Evolutionary conservation across 2,329 filamentous ascomycete genomes (phyloP), one percentile per base, ranked within the genome.

Genomic region (Albophoma yamanashiensis): DNA sequence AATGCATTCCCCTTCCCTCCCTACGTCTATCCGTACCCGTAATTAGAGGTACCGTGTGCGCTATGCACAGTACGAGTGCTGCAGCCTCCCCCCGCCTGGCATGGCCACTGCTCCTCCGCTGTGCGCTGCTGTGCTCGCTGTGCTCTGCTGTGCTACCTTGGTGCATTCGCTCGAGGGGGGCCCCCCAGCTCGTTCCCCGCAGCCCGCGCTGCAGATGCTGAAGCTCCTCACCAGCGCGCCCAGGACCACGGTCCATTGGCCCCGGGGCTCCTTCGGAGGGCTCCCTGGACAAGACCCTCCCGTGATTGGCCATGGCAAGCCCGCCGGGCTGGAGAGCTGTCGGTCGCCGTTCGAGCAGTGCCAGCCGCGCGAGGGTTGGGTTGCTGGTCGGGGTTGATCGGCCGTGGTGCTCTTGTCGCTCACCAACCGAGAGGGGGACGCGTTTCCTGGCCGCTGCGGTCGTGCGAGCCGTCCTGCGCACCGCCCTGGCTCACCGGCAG

Each of bases 131-230:
- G 22, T 47, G 43, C 43, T 25, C 14, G 47, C 17, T 31, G 25
- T 2, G 45, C 22, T 27, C 22, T 43, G 45, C 22, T 27, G 45
- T 43, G 43, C n/a, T 47, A 25, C n/a, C 3, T 12, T 12, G 8
- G 47, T 5, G 27, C 27, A 3, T 4, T 22, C 15, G 47, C 47
- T 20, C 3, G 47, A 27, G 27, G 47, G 27, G 27, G 27, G 27
- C 5, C 27, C 27, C 27, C 50, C 50, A 36, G n/a, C 42, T 42
- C 45, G 60, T 59, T 62, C 63, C 60, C 67, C 68, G 65, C 67
- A 66, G 62, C 58, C 62, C 62, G 65, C 60, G 59, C 64, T 64
- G 60, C 63, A 38, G 58, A 55, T 25, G 53, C 55, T 47, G 60
- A 17, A 42, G 39, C 38, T 58, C 40, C 55, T 57, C 50, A 14